phyloP scores from a whole-genome alignment of 305 asterid genomes.

The Plantago lanceolata region DNA sequence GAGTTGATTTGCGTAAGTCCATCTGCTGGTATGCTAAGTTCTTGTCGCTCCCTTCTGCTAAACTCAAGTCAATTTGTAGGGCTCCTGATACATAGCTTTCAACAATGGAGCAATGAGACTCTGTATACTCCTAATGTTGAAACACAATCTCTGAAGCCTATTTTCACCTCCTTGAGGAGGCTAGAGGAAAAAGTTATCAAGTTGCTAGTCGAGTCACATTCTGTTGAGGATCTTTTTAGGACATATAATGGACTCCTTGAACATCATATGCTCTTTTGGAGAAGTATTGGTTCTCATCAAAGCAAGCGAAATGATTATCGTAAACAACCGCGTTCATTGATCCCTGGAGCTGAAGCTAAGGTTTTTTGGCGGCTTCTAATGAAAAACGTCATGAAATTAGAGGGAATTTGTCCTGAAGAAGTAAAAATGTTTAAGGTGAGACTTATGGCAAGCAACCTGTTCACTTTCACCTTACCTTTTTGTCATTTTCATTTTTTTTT shows the following conservation, averaged over 20 bases:
- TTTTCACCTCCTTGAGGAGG: slow-evolving; percentile 44
- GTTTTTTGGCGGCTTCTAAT: slow-evolving; percentile 59
- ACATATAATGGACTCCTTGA: slow-evolving; percentile 60
- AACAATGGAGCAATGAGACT: slow-evolving; percentile 71
- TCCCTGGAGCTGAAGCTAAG: slow-evolving; percentile 12
- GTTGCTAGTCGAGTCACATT: slow-evolving; percentile 47
- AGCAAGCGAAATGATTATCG: slow-evolving; percentile 35
- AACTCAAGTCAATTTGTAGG: slow-evolving; percentile 50
- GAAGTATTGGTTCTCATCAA: slow-evolving; percentile 41
- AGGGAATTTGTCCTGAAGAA: slow-evolving; percentile 50
- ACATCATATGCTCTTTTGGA: slow-evolving; percentile 74
- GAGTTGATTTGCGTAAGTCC: slow-evolving; percentile 39
- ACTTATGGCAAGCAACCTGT: slow-evolving; percentile 5
- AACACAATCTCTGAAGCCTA: slow-evolving; percentile 36
- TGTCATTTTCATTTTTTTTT: slow-evolving; percentile 14
- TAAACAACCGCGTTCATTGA: not conserved
- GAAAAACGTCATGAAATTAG: slow-evolving; percentile 48
- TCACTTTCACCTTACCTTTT: slow-evolving; percentile 12
- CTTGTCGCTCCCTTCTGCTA: slow-evolving; percentile 35
- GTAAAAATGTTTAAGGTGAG: slow-evolving; percentile 58
- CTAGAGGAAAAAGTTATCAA: slow-evolving; percentile 67
- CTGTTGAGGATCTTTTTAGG: slow-evolving; percentile 51
- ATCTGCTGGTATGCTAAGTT: slow-evolving; percentile 34
- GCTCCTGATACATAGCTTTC: slow-evolving; percentile 60
- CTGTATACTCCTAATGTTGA: slow-evolving; percentile 21